Evolutionary conservation across 2,329 filamentous ascomycete species (phyloP).

Genomic region (Phialophora macrospora): DNA sequence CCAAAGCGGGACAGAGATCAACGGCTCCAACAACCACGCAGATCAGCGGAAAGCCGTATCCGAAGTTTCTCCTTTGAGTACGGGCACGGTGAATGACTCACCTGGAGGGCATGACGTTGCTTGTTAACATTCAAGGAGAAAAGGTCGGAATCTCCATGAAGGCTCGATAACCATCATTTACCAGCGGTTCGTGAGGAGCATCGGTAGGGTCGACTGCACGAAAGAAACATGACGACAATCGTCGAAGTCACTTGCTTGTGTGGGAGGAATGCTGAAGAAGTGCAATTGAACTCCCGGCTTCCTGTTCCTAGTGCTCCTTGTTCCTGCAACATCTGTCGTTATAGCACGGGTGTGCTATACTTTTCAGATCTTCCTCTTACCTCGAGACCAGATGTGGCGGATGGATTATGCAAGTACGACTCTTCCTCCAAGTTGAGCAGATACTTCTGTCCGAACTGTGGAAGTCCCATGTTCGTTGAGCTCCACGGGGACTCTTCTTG

Average conservation of each 20-base stretch:
- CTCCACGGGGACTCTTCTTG: conserved; percentile 27
- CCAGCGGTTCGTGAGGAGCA: background rate
- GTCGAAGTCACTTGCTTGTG: conserved; percentile 35
- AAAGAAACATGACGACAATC: conserved; percentile 20
- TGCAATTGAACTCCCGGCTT: conserved; percentile 27
- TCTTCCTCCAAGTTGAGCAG: conserved; percentile 49
- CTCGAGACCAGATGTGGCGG: conserved; percentile 43
- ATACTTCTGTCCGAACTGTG: conserved; percentile 38
- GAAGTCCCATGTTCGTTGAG: conserved; percentile 42
- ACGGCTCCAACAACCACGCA: background rate
- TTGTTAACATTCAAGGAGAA: background rate
- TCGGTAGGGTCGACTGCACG: background rate
- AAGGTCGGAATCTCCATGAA: background rate
- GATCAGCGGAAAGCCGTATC: conserved; percentile 7
- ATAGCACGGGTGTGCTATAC: conserved; percentile 54
- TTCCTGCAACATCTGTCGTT: conserved; percentile 59
- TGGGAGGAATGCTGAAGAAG: conserved; percentile 29
- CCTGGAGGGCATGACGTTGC: background rate
- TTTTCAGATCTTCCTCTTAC: conserved; percentile 52
- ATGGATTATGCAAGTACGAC: conserved; percentile 50
- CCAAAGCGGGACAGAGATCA: background rate
- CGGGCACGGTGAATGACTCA: background rate
- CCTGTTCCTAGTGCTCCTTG: conserved; percentile 48
- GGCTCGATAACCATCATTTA: background rate
- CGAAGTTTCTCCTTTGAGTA: conserved; percentile 3